phyloP scores from a whole-genome alignment of 768 basidiomycete genomes.

The Nidularia sp. region DNA sequence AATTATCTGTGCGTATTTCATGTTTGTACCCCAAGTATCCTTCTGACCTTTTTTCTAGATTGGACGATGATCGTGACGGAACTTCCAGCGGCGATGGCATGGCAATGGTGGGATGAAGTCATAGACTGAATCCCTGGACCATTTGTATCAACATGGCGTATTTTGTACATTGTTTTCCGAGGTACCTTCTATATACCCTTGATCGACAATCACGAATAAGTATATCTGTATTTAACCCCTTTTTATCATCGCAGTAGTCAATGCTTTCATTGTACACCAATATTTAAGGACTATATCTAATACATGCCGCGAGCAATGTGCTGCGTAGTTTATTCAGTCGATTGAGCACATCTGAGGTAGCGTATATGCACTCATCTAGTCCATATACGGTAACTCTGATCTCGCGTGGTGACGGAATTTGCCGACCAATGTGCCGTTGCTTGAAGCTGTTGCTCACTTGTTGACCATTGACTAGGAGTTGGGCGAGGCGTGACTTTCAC shows the following conservation, averaged over 20 bases:
- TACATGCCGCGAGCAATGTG: no score
- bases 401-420: no score
- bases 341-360: no score
- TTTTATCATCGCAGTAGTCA: neutral
- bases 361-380: no score
- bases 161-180: slow-evolving; percentile 4
- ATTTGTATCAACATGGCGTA: neutral
- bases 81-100: slow-evolving; percentile 57
- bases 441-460: no score
- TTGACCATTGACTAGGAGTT: no score
- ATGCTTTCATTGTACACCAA: neutral
- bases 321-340: no score
- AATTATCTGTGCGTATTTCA: slow-evolving; percentile 67
- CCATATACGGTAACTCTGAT: no score
- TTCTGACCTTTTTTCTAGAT: slow-evolving; percentile 26
- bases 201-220: neutral
- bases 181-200: neutral
- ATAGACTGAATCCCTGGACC: neutral
- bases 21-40: slow-evolving; percentile 2
- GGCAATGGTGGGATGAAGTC: slow-evolving; percentile 21
- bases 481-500: no score
- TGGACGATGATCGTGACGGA: slow-evolving; percentile 70
- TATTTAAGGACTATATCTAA: neutral
- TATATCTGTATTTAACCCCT: neutral
- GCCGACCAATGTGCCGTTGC: no score